Evolutionary conservation across 495 filamentous ascomycete species (phyloP).

Genomic region (Copromyces sp.): DNA sequence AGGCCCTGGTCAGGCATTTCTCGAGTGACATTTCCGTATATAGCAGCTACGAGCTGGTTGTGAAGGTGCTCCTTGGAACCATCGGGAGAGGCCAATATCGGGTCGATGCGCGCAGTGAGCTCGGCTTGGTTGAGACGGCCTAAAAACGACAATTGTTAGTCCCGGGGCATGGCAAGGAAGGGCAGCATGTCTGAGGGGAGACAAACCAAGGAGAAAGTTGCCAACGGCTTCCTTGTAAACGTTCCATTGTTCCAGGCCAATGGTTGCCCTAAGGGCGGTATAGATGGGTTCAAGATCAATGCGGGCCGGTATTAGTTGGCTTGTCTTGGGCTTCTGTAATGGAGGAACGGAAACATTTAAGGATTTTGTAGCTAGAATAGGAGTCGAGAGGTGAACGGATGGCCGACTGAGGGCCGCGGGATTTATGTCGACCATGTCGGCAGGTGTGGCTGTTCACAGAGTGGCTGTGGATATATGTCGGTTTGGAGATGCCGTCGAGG

Average conservation of each 20-base stretch:
- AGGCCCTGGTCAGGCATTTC: slow-evolving; percentile 88
- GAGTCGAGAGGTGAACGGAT: slow-evolving; percentile 49
- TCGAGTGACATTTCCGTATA: slow-evolving; percentile 76
- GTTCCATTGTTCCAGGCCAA: slow-evolving; percentile 74
- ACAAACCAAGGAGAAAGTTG: slow-evolving; percentile 64
- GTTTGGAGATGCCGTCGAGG: slow-evolving; percentile 2
- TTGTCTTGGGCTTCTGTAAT: slow-evolving; percentile 54
- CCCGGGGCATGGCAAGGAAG: neutral
- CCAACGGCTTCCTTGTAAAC: slow-evolving; percentile 77
- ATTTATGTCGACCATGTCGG: slow-evolving; percentile 71
- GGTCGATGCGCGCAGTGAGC: slow-evolving; percentile 63
- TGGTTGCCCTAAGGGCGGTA: slow-evolving; percentile 66
- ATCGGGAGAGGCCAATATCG: slow-evolving; percentile 55
- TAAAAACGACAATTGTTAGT: slow-evolving; percentile 21
- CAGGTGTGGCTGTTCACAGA: neutral
- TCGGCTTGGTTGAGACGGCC: slow-evolving; percentile 81
- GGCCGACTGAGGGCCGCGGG: slow-evolving; percentile 70
- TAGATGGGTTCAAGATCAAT: slow-evolving; percentile 89
- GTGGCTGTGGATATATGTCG: neutral
- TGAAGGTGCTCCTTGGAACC: slow-evolving; percentile 71
- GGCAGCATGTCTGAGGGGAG: slow-evolving; percentile 4
- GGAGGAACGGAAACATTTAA: slow-evolving; percentile 47
- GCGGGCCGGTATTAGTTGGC: slow-evolving; percentile 57
- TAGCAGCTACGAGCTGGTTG: slow-evolving; percentile 78
- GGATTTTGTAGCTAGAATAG: slow-evolving; percentile 49